Evolutionary conservation across 306 rosid species (phyloP).

Genomic region (Aeschynomene evenia): DNA sequence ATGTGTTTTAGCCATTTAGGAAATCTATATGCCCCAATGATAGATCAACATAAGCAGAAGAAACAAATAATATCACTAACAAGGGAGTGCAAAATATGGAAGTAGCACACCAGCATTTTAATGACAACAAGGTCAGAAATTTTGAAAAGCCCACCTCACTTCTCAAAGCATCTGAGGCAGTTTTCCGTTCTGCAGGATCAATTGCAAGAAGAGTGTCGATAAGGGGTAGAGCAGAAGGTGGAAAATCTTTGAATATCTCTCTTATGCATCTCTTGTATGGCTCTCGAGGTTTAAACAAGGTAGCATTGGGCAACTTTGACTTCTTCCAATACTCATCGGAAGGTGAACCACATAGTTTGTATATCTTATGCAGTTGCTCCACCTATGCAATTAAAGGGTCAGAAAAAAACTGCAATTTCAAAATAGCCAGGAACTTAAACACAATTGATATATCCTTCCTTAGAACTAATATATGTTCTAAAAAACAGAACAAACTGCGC

Average conservation of each 20-base stretch:
- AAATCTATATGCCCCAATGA: not conserved
- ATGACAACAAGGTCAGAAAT: conserved; percentile 19
- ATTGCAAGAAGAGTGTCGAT: conserved; percentile 81
- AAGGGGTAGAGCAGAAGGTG: conserved; percentile 74
- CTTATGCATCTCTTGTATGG: conserved; percentile 78
- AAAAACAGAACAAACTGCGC: not conserved
- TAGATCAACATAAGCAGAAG: conserved; percentile 1
- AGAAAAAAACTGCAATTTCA: conserved; percentile 24
- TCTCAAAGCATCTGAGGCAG: conserved; percentile 75
- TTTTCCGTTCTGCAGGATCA: conserved; percentile 83
- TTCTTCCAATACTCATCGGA: conserved; percentile 89
- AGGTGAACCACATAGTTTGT: conserved; percentile 93
- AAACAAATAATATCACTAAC: conserved; percentile 12
- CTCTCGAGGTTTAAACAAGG: conserved; percentile 76
- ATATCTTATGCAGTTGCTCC: conserved; percentile 95
- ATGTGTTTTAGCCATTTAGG: not conserved
- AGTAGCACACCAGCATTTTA: not conserved
- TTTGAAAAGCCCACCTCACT: conserved; percentile 61
- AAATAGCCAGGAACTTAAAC: not conserved
- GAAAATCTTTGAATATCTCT: conserved; percentile 80
- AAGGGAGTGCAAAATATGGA: conserved; percentile 4
- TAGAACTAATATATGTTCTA: not conserved
- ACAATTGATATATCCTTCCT: conserved; percentile 8
- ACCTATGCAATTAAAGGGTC: conserved; percentile 52
- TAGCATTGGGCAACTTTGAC: conserved; percentile 86